These are phyloP conservation scores for Epichloe coenophiala DNA, from an alignment of 2,329 filamentous ascomycete genomes.

Conservation along the genomic window DNA sequence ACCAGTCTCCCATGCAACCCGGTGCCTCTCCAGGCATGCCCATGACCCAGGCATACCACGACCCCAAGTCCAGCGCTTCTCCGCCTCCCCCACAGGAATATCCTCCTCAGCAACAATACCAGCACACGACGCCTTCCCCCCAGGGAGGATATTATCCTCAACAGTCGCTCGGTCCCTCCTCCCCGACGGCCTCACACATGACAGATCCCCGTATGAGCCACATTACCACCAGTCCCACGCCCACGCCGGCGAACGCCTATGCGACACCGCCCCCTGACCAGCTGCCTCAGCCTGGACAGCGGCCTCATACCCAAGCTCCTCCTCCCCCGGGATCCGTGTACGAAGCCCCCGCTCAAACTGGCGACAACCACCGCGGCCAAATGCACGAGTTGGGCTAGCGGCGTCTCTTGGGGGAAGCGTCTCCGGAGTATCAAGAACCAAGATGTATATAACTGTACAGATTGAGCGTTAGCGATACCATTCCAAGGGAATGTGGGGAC, in stretches of 20 bases:
- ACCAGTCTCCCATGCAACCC: constrained; percentile 2
- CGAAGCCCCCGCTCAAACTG: constrained; percentile 23
- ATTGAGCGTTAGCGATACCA: too few relatives aligned
- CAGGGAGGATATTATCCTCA: constrained; percentile 9
- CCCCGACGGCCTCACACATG: constrained; percentile 7
- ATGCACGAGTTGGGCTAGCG: constrained; percentile 25
- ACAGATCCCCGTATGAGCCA: constrained; percentile 10
- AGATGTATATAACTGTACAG: neutral
- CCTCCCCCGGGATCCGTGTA: constrained; percentile 8
- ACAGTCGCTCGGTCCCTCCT: constrained; percentile 5
- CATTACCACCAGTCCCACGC: constrained; percentile 10
- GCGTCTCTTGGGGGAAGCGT: neutral
- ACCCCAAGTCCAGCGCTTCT: constrained; percentile 12
- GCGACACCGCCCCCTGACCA: constrained; percentile 8
- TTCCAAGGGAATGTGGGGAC: too few relatives aligned
- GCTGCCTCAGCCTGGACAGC: constrained; percentile 7
- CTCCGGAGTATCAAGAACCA: neutral
- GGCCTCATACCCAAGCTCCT: neutral
- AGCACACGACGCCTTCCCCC: constrained; percentile 2
- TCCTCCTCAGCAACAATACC: constrained; percentile 11
- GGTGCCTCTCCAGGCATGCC: constrained; percentile 1
- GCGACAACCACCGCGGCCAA: constrained; percentile 24
- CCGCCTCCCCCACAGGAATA: constrained; percentile 8
- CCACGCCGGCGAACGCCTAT: constrained; percentile 9
- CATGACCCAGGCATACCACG: constrained; percentile 12